A percentile compares a stretch with the other conserved stretches of the same genome.
These are phyloP conservation scores for Corymbia maculata DNA, from an alignment of 345 rosid species.

Conservation along the genomic window DNA sequence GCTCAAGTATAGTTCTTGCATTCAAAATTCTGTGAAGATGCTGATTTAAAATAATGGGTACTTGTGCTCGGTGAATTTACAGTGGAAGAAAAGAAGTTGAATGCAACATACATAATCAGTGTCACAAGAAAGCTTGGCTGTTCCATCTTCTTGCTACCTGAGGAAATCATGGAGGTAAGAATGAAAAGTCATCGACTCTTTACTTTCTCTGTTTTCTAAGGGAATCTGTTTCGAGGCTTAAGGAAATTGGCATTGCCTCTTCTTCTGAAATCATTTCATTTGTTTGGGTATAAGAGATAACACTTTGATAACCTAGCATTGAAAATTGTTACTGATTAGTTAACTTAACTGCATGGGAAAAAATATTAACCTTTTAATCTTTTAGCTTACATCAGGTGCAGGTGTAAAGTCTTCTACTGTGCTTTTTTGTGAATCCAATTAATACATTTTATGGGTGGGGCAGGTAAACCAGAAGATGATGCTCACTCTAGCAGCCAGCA, in stretches of 20 bases:
- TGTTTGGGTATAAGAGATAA: not conserved
- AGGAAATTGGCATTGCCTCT: not conserved
- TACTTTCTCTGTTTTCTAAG: not conserved
- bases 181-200: not conserved
- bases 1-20: not conserved
- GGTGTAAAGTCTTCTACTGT: not conserved
- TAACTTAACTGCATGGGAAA: not conserved
- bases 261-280: not conserved
- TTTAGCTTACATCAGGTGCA: not conserved
- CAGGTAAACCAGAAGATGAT: conserved; percentile 99
- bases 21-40: not conserved
- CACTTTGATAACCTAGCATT: not conserved
- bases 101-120: conserved; percentile 90
- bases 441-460: not conserved
- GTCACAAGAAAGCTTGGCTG: conserved; percentile 96
- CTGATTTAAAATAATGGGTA: not conserved
- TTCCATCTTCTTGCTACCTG: conserved; percentile 93
- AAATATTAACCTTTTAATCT: not conserved
- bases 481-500: conserved; percentile 77
- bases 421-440: not conserved
- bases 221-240: not conserved
- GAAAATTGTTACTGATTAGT: not conserved
- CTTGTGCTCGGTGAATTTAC: not conserved
- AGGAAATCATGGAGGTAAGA: conserved; percentile 89
- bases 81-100: conserved; percentile 92